phyloP scores from a whole-genome alignment of 2,329 filamentous ascomycete genomes.

The Aspergillus phoenicis region DNA sequence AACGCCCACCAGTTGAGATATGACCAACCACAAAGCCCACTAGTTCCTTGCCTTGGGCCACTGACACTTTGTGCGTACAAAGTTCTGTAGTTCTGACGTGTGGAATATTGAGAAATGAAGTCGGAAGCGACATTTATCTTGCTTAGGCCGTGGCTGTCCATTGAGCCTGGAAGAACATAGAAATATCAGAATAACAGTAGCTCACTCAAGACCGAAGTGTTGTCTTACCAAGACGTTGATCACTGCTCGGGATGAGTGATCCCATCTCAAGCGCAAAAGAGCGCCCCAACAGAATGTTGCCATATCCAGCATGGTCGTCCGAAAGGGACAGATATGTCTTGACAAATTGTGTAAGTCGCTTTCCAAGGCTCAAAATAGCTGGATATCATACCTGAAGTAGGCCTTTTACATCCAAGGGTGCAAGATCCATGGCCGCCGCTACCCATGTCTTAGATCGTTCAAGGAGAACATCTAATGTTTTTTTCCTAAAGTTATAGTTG shows the following conservation, averaged over 20 bases:
- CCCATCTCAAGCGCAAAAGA: conserved; percentile 96
- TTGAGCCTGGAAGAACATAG: conserved; percentile 52
- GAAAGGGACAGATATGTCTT: conserved; percentile 94
- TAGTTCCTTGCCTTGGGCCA: conserved; percentile 11
- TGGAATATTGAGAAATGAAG: conserved; percentile 95
- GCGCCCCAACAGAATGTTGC: conserved; percentile 85
- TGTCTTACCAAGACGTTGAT: conserved; percentile 70
- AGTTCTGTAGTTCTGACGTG: conserved; percentile 91
- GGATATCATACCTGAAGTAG: conserved; percentile 62
- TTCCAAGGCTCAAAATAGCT: not conserved
- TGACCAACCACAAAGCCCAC: conserved; percentile 22
- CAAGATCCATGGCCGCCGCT: conserved; percentile 74
- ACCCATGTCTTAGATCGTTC: conserved; percentile 81
- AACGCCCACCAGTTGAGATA: not conserved
- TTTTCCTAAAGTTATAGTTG: conserved; percentile 78
- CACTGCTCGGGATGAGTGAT: conserved; percentile 78
- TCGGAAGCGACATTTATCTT: conserved; percentile 91
- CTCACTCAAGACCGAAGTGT: not conserved
- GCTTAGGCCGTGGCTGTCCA: conserved; percentile 72
- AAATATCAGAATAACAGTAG: not conserved
- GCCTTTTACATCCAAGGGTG: conserved; percentile 91
- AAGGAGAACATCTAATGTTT: conserved; percentile 77
- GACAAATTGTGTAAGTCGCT: not conserved
- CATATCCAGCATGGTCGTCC: conserved; percentile 86
- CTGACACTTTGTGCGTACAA: conserved; percentile 63